Evolutionary conservation across 2,329 filamentous ascomycete species (phyloP).

Genomic region (Mollisiaceae sp.): DNA sequence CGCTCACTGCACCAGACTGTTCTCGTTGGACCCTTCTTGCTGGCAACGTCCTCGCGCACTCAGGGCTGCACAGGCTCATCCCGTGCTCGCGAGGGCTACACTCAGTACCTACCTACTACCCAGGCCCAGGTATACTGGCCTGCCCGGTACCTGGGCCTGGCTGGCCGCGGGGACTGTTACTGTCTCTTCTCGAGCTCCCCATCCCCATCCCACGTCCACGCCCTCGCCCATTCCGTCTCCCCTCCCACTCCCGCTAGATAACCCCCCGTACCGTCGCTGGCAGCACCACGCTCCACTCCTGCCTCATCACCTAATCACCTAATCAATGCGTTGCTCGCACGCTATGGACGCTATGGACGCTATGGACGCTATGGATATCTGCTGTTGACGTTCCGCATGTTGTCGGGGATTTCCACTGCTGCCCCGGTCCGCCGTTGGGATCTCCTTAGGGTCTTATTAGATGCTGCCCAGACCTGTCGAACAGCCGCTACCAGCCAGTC

Average conservation of each 20-base stretch:
- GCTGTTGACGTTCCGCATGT: neutral
- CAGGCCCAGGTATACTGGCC: too few species aligned
- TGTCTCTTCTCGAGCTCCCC: neutral
- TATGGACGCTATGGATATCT: neutral
- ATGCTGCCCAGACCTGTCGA: neutral
- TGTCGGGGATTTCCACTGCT: conserved; percentile 9
- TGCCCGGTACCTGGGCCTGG: neutral
- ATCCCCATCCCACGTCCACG: neutral
- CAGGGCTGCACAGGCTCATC: neutral
- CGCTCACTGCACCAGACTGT: too few species aligned
- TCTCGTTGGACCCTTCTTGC: neutral
- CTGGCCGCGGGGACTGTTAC: neutral
- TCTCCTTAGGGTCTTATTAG: neutral
- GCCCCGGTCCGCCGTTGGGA: conserved; percentile 11
- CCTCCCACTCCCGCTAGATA: conserved; percentile 1
- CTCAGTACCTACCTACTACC: too few species aligned
- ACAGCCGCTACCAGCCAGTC: conserved; percentile 29
- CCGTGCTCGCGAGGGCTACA: neutral
- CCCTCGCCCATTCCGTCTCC: neutral
- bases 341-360: too few species aligned
- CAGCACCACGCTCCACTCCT: neutral
- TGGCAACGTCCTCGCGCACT: neutral
- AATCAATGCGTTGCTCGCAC: neutral
- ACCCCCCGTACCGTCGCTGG: neutral
- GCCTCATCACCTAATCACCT: too few species aligned